These are phyloP conservation scores for Naganishia vaughanmartiniae DNA, from an alignment of 768 basidiomycete genomes.

Conservation along the genomic window DNA sequence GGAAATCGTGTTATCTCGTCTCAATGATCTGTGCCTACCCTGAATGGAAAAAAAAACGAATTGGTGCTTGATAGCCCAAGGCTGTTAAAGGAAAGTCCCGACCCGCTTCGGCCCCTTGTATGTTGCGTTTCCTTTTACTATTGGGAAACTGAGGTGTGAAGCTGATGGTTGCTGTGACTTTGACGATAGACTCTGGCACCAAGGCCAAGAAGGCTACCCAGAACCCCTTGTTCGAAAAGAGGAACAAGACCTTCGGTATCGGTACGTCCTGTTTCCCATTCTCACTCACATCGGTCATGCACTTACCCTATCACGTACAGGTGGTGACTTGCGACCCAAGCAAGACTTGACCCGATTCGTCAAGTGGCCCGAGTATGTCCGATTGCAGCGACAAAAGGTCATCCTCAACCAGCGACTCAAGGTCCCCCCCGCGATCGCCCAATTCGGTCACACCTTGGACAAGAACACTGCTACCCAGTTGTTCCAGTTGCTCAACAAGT, in stretches of 20 bases:
- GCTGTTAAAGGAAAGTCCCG: conserved; percentile 53
- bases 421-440: conserved; percentile 95
- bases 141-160: background rate
- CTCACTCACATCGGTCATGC: background rate
- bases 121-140: conserved; percentile 30
- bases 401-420: conserved; percentile 96
- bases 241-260: conserved; percentile 89
- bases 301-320: conserved; percentile 53
- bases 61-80: conserved; percentile 46
- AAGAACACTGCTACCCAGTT: conserved; percentile 98
- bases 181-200: conserved; percentile 54
- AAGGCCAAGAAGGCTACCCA: conserved; percentile 72
- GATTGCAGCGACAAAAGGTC: conserved; percentile 96
- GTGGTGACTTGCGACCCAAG: conserved; percentile 86
- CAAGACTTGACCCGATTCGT: conserved; percentile 93
- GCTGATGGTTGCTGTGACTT: background rate
- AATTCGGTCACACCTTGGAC: conserved; percentile 92
- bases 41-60: background rate
- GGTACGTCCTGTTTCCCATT: conserved; percentile 58
- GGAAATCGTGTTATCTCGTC: conserved; percentile 32
- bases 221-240: conserved; percentile 93
- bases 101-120: conserved; percentile 53
- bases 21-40: conserved; percentile 48
- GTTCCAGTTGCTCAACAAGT: conserved; percentile 97
- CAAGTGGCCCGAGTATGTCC: conserved; percentile 99